Evolutionary conservation across 1,284 basidiomycete species (phyloP), one percentile per base, ranked within the genome.

Genomic region (Ganoderma lingzhi): DNA sequence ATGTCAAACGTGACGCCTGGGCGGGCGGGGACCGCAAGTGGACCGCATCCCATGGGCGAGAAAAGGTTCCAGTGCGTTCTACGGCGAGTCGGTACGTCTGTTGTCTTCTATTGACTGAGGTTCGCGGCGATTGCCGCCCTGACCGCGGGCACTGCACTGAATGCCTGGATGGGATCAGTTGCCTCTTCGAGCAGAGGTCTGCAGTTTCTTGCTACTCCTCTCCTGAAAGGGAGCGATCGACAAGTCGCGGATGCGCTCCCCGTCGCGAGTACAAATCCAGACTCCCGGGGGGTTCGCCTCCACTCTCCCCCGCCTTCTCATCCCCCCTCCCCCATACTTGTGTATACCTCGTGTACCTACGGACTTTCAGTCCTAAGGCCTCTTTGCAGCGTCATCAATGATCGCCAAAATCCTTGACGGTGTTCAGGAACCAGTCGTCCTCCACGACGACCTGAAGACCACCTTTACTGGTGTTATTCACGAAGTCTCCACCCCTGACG

Each of bases 401-500:
- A 78, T 77, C 64, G 72, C 76, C n/a, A 78, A 78, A 69, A 68
- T 73, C 35, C 66, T 71, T 62, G 69, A 66, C 63, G 53, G 66
- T 41, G 69, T 73, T 61, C 68, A 70, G 68, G 72, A 79, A 64
- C 80, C 81, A 9, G 71, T 79, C 67, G 78, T 90, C 60, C 82
- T 85, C 73, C 91, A 93, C 78, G 69, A 82, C 44, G 76, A 79
- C 41, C 87, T 93, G 63, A 78, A 85, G 63, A 89, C 92, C 0
- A 87, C 88, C 10, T 93, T 93, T 78, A 82, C 82, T 48, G 92
- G 92, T 64, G 75, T 91, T 55, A 82, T 87, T 48, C 92, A 93
- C 77, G 73, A 84, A 12, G 71, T 87, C 28, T 92, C 92, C 4
- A 86, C 88, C 1, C 78, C 83, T 28, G 85, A 86, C 60, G 77